phyloP scores from a whole-genome alignment of 805 yeast genomes.

The Myxozyma vanderwaltii region DNA sequence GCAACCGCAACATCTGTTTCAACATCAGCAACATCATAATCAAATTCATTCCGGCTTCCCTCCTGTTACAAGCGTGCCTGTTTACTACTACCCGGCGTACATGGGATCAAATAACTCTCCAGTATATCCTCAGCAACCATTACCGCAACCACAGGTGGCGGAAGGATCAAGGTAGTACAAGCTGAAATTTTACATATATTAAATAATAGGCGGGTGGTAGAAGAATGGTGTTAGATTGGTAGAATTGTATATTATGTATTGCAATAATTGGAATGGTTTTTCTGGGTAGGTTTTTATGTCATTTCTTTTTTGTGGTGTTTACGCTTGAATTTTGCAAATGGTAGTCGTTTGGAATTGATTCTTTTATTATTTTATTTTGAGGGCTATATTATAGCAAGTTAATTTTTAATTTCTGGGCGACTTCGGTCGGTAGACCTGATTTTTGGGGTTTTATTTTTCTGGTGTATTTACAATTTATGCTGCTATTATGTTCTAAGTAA shows the following conservation, averaged over 20 bases:
- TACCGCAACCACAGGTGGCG: neutral
- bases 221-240: no score
- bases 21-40: neutral
- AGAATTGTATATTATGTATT: neutral
- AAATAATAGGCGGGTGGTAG: no score
- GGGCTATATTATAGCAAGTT: no score
- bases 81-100: slow-evolving; percentile 3
- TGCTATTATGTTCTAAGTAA: no score
- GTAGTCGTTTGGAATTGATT: no score
- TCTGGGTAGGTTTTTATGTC: neutral
- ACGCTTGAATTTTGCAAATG: neutral
- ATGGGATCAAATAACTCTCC: neutral
- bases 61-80: neutral
- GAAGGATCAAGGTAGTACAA: neutral
- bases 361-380: no score
- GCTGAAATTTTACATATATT: no score
- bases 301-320: neutral
- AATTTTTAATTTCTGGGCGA: no score
- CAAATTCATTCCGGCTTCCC: neutral
- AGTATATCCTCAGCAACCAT: neutral
- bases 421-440: no score
- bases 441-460: no score
- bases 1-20: neutral
- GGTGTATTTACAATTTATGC: no score
- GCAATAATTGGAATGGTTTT: no score